A percentile compares a stretch with the other conserved stretches of the same genome.
Evolutionary conservation across 2,329 filamentous ascomycete species (phyloP).

Genomic region (Nemania sp.): DNA sequence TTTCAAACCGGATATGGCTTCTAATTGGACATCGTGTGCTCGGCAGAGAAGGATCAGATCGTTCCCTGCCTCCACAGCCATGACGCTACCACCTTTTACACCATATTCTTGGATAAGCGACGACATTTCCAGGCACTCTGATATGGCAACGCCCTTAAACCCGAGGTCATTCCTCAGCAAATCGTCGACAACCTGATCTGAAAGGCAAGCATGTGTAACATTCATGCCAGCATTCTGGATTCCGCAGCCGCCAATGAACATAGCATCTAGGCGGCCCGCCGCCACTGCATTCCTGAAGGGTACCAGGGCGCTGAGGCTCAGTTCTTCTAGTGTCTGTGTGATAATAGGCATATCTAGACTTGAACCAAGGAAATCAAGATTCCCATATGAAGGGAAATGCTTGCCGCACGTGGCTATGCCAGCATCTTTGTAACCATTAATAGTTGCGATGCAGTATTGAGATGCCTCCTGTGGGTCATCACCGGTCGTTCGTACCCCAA

Average conservation of each 20-base stretch:
- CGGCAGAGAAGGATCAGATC: slow-evolving; percentile 88
- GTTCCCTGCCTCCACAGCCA: slow-evolving; percentile 95
- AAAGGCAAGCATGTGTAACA: slow-evolving; percentile 92
- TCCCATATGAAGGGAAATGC: slow-evolving; percentile 95
- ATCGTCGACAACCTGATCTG: slow-evolving; percentile 90
- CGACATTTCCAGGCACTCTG: slow-evolving; percentile 96
- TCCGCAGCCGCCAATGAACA: slow-evolving; percentile 94
- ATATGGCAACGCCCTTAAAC: slow-evolving; percentile 91
- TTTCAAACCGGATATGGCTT: slow-evolving; percentile 88
- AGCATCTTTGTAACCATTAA: slow-evolving; percentile 91
- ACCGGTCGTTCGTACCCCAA: slow-evolving; percentile 86
- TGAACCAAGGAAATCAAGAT: slow-evolving; percentile 89
- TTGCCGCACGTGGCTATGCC: slow-evolving; percentile 90
- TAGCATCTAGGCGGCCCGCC: slow-evolving; percentile 79
- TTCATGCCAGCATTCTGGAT: slow-evolving; percentile 92
- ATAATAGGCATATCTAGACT: slow-evolving; percentile 93
- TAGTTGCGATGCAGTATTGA: slow-evolving; percentile 84
- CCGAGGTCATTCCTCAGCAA: slow-evolving; percentile 84
- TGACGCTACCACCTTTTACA: slow-evolving; percentile 94
- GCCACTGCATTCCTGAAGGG: slow-evolving; percentile 90
- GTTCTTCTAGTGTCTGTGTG: slow-evolving; percentile 88
- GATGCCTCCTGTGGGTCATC: slow-evolving; percentile 96
- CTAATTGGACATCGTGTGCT: slow-evolving; percentile 84
- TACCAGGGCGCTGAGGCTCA: slow-evolving; percentile 87
- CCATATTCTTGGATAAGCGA: slow-evolving; percentile 93